phyloP scores from a whole-genome alignment of 2,329 filamentous ascomycete genomes.

The Thelonectria discophora region DNA sequence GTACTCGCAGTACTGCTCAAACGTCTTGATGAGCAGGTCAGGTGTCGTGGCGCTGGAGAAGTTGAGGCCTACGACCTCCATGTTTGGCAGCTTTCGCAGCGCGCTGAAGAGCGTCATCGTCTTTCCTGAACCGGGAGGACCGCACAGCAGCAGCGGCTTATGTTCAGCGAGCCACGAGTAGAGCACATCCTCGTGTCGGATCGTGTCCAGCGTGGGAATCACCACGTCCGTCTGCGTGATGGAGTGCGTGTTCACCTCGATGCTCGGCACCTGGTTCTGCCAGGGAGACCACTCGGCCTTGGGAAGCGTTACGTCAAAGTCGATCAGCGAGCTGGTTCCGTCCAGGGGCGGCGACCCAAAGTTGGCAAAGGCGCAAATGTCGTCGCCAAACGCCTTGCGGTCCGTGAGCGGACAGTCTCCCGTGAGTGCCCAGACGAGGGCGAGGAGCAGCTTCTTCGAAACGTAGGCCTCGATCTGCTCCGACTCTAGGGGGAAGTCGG shows the following conservation, averaged over 20 bases:
- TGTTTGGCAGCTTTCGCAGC: constrained; percentile 93
- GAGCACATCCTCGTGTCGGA: constrained; percentile 97
- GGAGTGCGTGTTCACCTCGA: constrained; percentile 98
- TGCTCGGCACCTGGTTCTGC: constrained; percentile 92
- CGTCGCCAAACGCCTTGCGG: constrained; percentile 89
- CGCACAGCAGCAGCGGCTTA: constrained; percentile 94
- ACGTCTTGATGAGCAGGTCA: constrained; percentile 97
- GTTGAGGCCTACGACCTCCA: constrained; percentile 99
- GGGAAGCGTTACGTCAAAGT: constrained; percentile 90
- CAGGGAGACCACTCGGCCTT: constrained; percentile 89
- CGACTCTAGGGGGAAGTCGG: constrained; percentile 90
- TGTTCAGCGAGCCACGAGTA: constrained; percentile 99
- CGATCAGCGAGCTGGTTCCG: constrained; percentile 86
- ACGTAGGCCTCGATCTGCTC: constrained; percentile 91
- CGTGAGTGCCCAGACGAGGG: constrained; percentile 93
- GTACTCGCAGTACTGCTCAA: constrained; percentile 99
- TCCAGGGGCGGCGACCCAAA: constrained; percentile 85
- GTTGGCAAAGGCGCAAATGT: constrained; percentile 80
- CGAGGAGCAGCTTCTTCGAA: constrained; percentile 92
- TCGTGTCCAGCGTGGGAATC: constrained; percentile 96
- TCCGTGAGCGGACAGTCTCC: constrained; percentile 92
- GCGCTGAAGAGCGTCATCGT: constrained; percentile 99
- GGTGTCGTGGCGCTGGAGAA: constrained; percentile 99
- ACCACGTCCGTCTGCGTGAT: constrained; percentile 98
- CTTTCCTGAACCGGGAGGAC: constrained; percentile 97